Evolutionary conservation across 169 alveolate genomes (phyloP).

Genomic region (Eimeria necatrix): DNA sequence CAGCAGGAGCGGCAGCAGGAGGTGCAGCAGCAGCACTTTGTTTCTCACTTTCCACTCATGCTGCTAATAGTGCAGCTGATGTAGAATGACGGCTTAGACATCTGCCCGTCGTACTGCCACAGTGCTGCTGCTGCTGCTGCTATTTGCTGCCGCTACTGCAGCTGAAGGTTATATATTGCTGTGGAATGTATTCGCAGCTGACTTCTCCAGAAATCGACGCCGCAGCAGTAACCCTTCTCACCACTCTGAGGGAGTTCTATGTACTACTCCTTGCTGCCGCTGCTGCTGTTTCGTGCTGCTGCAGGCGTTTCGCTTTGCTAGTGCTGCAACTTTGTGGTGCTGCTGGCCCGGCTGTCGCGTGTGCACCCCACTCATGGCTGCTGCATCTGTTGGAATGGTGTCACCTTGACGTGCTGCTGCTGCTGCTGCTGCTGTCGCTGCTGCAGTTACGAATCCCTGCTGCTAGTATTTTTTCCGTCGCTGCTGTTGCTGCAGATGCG

Average conservation of each 20-base stretch:
- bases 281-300: background rate
- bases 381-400: background rate
- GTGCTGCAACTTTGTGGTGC: background rate
- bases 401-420: background rate
- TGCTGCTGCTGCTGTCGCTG: background rate
- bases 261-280: background rate
- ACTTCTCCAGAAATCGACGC: background rate
- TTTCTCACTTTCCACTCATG: background rate
- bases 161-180: background rate
- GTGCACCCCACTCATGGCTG: background rate
- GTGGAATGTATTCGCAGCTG: background rate
- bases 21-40: background rate
- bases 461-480: too few species aligned
- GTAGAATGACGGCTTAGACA: background rate
- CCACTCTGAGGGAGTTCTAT: background rate
- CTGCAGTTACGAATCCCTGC: background rate
- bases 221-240: background rate
- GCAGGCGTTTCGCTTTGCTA: background rate
- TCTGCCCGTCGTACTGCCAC: background rate
- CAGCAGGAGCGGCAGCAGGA: slow-evolving; percentile 34
- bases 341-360: background rate
- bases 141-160: slow-evolving; percentile 17
- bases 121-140: background rate
- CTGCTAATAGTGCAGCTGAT: background rate
- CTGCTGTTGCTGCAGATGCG: background rate